Evolutionary conservation across 164 flowering plant genomes (phyloP).

Genomic region (Tetracentron sinense): DNA sequence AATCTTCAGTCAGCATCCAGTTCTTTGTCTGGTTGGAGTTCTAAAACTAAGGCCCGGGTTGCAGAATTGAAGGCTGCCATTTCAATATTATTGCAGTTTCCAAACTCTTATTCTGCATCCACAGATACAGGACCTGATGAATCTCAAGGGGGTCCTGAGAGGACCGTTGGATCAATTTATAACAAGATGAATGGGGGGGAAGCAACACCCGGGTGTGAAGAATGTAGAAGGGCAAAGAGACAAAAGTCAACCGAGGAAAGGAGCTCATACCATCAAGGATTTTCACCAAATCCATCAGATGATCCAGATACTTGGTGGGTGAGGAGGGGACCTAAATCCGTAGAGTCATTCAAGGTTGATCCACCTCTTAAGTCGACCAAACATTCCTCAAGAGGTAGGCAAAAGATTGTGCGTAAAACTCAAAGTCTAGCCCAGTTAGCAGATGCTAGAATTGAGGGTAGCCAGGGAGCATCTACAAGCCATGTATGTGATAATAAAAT

Average conservation of each 20-base stretch:
- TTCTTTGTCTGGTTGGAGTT: constrained; percentile 22
- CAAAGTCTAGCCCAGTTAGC: constrained; percentile 89
- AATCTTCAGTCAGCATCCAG: constrained; percentile 22
- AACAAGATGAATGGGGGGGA: constrained; percentile 40
- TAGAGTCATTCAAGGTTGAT: constrained; percentile 60
- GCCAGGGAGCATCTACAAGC: constrained; percentile 98
- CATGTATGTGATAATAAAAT: constrained; percentile 83
- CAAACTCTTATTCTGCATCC: constrained; percentile 27
- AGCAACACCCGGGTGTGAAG: constrained; percentile 89
- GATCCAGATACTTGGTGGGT: constrained; percentile 94
- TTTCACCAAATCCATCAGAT: constrained; percentile 49
- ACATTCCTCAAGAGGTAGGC: constrained; percentile 68
- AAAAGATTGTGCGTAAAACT: constrained; percentile 78
- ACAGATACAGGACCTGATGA: constrained; percentile 44
- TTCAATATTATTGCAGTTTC: constrained; percentile 55
- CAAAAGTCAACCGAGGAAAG: constrained; percentile 68
- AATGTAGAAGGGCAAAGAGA: constrained; percentile 70
- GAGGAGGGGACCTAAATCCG: constrained; percentile 59
- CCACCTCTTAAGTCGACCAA: constrained; percentile 67
- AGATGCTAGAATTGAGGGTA: constrained; percentile 87
- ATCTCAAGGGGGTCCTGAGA: constrained; percentile 50
- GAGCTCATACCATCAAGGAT: constrained; percentile 37
- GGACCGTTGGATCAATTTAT: constrained; percentile 36
- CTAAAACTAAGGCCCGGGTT: constrained; percentile 33
- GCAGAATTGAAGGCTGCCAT: constrained; percentile 71